phyloP scores from a whole-genome alignment of 83 land plant species.

The Thuja plicata region DNA sequence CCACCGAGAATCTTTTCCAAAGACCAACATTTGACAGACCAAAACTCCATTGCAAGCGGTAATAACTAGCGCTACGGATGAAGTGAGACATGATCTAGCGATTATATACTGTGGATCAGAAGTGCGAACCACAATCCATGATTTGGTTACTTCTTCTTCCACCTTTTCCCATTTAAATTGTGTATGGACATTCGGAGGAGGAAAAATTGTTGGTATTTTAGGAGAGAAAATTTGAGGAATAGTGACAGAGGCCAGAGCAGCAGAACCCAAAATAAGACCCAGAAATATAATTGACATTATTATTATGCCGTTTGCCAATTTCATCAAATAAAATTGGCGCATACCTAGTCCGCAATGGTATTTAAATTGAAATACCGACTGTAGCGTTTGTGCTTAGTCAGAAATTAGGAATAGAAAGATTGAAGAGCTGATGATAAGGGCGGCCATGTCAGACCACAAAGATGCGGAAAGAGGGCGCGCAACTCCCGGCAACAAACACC shows the following conservation, averaged over 20 bases:
- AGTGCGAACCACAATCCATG: not conserved
- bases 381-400: not conserved
- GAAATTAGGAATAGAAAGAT: not conserved
- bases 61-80: not conserved
- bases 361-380: no score
- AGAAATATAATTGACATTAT: not conserved
- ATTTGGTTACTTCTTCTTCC: not conserved
- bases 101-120: not conserved
- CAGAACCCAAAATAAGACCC: not conserved
- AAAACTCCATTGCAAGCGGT: not conserved
- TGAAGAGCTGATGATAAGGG: not conserved
- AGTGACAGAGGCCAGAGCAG: not conserved
- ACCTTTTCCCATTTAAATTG: not conserved
- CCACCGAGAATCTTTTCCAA: no score
- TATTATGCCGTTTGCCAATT: not conserved
- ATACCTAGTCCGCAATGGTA: no score
- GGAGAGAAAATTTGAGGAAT: not conserved
- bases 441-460: not conserved
- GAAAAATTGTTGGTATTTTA: not conserved
- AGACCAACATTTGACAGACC: no score
- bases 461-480: not conserved
- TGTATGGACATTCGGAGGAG: not conserved
- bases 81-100: not conserved
- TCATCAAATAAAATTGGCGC: not conserved
- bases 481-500: not conserved